These are phyloP conservation scores for Penicillium diatomitis DNA, from an alignment of 495 filamentous ascomycete genomes.

Conservation along the genomic window DNA sequence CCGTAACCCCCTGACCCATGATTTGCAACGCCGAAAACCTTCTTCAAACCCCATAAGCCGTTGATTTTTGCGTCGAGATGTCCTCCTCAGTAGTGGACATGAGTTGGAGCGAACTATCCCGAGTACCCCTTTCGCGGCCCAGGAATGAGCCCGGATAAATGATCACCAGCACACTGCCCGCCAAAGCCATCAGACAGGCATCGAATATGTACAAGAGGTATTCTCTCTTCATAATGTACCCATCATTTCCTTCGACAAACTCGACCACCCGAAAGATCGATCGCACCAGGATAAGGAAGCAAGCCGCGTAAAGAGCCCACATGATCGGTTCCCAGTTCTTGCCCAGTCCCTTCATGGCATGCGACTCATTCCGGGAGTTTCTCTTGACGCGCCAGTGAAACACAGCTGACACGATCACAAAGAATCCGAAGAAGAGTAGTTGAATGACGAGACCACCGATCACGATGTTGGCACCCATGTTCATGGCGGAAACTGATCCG, in stretches of 20 bases:
- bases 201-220: slow-evolving; percentile 56
- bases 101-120: slow-evolving; percentile 8
- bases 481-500: slow-evolving; percentile 11
- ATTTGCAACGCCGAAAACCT: not conserved
- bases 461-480: slow-evolving; percentile 25
- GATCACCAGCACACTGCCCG: slow-evolving; percentile 6
- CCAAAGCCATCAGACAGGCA: slow-evolving; percentile 42
- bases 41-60: not conserved
- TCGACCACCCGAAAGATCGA: slow-evolving; percentile 53
- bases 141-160: slow-evolving; percentile 5
- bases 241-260: slow-evolving; percentile 47
- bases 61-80: not conserved
- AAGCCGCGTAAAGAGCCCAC: slow-evolving; percentile 42
- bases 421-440: slow-evolving; percentile 35
- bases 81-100: not conserved
- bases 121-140: not conserved
- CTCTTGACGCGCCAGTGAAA: slow-evolving; percentile 26
- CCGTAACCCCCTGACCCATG: too few relatives aligned
- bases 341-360: not conserved
- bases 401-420: slow-evolving; percentile 25
- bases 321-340: slow-evolving; percentile 43
- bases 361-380: not conserved
- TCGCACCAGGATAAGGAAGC: slow-evolving; percentile 48
- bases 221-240: slow-evolving; percentile 44
- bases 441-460: slow-evolving; percentile 32